phyloP scores from a whole-genome alignment of 345 rosid species.

The Microthlaspi erraticum region DNA sequence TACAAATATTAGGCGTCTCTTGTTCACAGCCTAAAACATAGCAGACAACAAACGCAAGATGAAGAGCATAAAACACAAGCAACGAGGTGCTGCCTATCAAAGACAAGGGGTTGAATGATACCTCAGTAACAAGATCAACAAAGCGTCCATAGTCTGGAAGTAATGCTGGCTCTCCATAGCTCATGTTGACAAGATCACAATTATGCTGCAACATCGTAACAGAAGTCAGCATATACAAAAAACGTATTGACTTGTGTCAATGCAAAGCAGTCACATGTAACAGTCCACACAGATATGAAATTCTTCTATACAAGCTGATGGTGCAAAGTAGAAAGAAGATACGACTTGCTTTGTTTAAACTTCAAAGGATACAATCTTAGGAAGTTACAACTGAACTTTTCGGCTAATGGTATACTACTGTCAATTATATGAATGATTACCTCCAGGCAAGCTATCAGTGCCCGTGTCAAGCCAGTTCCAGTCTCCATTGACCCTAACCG shows the following conservation, averaged over 20 bases:
- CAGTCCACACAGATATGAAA: conserved; percentile 29
- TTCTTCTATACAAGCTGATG: conserved; percentile 14
- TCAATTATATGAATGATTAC: conserved; percentile 45
- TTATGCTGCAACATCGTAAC: conserved; percentile 67
- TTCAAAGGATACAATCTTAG: not conserved
- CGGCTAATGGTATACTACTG: conserved; percentile 10
- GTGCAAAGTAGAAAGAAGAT: conserved; percentile 15
- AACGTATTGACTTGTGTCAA: conserved; percentile 23
- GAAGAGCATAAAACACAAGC: conserved; percentile 22
- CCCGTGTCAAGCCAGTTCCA: conserved; percentile 92
- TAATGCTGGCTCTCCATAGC: conserved; percentile 84
- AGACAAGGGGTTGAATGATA: conserved; percentile 47
- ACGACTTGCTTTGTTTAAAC: conserved; percentile 18
- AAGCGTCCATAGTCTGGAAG: conserved; percentile 98
- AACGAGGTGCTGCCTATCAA: conserved; percentile 21
- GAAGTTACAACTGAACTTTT: conserved; percentile 17
- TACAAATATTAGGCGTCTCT: conserved; percentile 82
- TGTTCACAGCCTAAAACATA: conserved; percentile 78
- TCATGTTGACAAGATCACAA: conserved; percentile 98
- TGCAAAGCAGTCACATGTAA: conserved; percentile 31
- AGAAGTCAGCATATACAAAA: conserved; percentile 27
- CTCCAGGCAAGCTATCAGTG: conserved; percentile 92
- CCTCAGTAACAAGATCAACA: conserved; percentile 94
- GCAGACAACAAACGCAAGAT: conserved; percentile 37
- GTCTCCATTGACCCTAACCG: conserved; percentile 98